These are phyloP conservation scores for Wickerhamomyces hampshirensis DNA, from an alignment of 805 yeast genomes.

Conservation along the genomic window DNA sequence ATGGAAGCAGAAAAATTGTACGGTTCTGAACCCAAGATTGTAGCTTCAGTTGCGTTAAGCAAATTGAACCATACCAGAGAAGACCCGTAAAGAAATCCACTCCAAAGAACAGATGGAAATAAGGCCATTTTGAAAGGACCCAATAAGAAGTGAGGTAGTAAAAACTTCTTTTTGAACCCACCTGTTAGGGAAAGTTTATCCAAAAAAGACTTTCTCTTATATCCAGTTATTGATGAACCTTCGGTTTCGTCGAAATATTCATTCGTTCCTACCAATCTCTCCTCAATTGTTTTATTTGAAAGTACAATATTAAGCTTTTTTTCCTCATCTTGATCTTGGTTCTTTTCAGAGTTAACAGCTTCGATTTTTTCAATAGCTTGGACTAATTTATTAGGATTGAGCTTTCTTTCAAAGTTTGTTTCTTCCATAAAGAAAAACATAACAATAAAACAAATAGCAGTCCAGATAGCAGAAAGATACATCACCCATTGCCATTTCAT, in stretches of 20 bases:
- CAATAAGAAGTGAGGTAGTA: constrained; percentile 27
- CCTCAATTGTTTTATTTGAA: constrained; percentile 15
- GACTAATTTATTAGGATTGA: constrained; percentile 13
- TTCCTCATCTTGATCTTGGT: constrained; percentile 13
- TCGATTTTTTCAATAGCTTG: constrained; percentile 9
- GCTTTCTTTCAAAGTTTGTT: constrained; percentile 40
- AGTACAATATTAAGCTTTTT: constrained; percentile 7
- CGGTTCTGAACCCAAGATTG: constrained; percentile 39
- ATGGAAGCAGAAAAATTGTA: constrained; percentile 44
- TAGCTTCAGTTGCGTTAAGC: constrained; percentile 43
- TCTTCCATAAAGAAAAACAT: constrained; percentile 49
- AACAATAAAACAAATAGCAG: constrained; percentile 35
- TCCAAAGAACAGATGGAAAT: constrained; percentile 56
- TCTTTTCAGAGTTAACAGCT: constrained; percentile 8
- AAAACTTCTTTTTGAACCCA: constrained; percentile 30
- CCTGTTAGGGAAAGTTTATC: constrained; percentile 39
- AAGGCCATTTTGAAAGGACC: constrained; percentile 38
- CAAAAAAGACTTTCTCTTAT: constrained; percentile 32
- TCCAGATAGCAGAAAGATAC: constrained; percentile 42
- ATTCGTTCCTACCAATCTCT: constrained; percentile 16
- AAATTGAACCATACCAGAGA: constrained; percentile 45
- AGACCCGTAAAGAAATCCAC: constrained; percentile 50
- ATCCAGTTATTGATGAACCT: constrained; percentile 9
- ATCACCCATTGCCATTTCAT: constrained; percentile 53
- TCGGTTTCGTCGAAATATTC: constrained; percentile 28